Conservation (phyloP, 345 rosid species). For the Kernera saxatilis region DNA sequence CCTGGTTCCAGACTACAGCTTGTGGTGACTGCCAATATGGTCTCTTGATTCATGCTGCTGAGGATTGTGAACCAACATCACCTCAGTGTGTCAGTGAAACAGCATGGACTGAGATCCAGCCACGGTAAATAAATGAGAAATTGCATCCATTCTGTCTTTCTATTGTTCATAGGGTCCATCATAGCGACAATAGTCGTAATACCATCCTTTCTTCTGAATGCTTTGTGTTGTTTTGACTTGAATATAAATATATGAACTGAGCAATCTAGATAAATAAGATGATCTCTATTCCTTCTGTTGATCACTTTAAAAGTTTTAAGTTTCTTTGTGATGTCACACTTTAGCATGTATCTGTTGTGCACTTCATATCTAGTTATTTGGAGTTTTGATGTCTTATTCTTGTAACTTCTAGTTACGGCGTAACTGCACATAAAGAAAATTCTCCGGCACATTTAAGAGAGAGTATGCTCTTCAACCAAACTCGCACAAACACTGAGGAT, state of each 20-base stretch:
- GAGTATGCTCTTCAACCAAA: conserved; percentile 39
- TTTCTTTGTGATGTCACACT: background rate
- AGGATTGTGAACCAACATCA: conserved; percentile 40
- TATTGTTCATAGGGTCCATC: background rate
- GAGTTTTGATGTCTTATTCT: conserved; percentile 28
- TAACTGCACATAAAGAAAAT: conserved; percentile 32
- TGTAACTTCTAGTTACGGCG: conserved; percentile 32
- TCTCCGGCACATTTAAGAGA: conserved; percentile 40
- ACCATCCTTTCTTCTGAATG: conserved; percentile 3
- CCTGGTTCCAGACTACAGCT: conserved; percentile 86
- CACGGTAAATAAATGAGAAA: conserved; percentile 44
- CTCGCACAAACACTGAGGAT: conserved; percentile 44
- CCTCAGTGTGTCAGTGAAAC: conserved; percentile 35
- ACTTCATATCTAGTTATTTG: conserved; percentile 12
- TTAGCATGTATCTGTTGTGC: background rate
- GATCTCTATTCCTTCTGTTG: background rate
- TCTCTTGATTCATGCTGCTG: conserved; percentile 61
- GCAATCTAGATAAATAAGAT: conserved; percentile 13
- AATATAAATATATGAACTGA: conserved; percentile 7
- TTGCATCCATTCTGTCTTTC: conserved; percentile 2
- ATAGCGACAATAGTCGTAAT: background rate
- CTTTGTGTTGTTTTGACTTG: background rate
- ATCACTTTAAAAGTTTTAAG: background rate
- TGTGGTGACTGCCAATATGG: conserved; percentile 90
- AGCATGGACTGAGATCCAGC: conserved; percentile 34